Evolutionary conservation across 2,329 filamentous ascomycete genomes (phyloP).

Genomic region (Fonsecaea nubica): DNA sequence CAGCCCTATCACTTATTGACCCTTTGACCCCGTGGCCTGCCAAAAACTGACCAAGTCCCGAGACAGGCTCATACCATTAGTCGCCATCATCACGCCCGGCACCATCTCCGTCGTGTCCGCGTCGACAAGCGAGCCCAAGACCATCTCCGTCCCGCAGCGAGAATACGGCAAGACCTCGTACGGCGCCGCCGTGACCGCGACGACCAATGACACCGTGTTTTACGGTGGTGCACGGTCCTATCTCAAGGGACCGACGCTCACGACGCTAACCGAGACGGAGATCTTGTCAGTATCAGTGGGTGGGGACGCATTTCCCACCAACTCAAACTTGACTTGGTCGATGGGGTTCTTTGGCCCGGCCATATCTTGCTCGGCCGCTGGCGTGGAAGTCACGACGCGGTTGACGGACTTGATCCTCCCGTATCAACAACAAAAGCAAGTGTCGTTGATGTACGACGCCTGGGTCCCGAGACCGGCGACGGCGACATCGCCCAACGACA

Average conservation of each 20-base stretch:
- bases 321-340: conserved; percentile 1
- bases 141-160: conserved; percentile 34
- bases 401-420: conserved; percentile 9
- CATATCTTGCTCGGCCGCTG: conserved; percentile 5
- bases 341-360: conserved; percentile 14
- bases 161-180: conserved; percentile 13
- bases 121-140: conserved; percentile 53
- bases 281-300: background rate
- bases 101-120: conserved; percentile 34
- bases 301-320: background rate
- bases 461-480: conserved; percentile 7
- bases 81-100: conserved; percentile 22
- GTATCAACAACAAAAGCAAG: conserved; percentile 6
- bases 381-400: conserved; percentile 2
- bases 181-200: background rate
- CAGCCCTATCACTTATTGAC: no score
- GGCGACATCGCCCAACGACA: background rate
- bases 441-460: conserved; percentile 7
- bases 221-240: conserved; percentile 17
- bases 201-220: conserved; percentile 10
- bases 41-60: no score
- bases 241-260: conserved; percentile 15
- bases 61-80: conserved; percentile 20
- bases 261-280: conserved; percentile 10
- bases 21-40: no score